phyloP scores from a whole-genome alignment of 768 basidiomycete genomes.

The Hericium alpestre region DNA sequence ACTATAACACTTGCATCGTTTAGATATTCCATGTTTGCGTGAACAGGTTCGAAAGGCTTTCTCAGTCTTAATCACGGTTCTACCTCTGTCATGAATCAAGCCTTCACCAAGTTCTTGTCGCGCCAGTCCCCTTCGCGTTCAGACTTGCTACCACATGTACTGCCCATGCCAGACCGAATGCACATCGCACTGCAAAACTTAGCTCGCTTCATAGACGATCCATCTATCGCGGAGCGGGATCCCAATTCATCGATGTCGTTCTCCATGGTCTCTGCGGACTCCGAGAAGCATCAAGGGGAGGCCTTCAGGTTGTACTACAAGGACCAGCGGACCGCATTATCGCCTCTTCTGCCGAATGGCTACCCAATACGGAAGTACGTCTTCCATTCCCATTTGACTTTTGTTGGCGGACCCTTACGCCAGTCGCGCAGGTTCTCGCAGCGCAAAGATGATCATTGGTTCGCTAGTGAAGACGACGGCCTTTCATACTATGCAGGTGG shows the following conservation, averaged over 20 bases:
- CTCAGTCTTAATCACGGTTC: slow-evolving; percentile 45
- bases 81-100: slow-evolving; percentile 54
- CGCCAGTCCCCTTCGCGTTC: slow-evolving; percentile 42
- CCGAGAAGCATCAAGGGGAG: slow-evolving; percentile 41
- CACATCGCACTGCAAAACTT: slow-evolving; percentile 40
- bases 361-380: slow-evolving; percentile 53
- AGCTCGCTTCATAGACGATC: slow-evolving; percentile 38
- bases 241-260: slow-evolving; percentile 60
- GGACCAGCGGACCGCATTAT: slow-evolving; percentile 36
- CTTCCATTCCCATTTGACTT: neutral
- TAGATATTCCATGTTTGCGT: neutral
- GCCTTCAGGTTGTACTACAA: slow-evolving; percentile 35
- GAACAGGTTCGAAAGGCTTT: slow-evolving; percentile 42
- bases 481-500: neutral
- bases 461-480: slow-evolving; percentile 31
- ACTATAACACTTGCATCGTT: neutral
- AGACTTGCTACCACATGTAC: slow-evolving; percentile 29
- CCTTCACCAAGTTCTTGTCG: slow-evolving; percentile 50
- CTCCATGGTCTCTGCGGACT: slow-evolving; percentile 45
- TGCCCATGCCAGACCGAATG: slow-evolving; percentile 39
- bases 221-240: slow-evolving; percentile 37
- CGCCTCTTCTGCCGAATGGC: slow-evolving; percentile 47
- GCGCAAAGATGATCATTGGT: slow-evolving; percentile 50
- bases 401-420: neutral
- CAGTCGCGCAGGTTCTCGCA: slow-evolving; percentile 42